Conservation (phyloP, 176 grass and related monocot species). For the maize (Zea mays) region DNA sequence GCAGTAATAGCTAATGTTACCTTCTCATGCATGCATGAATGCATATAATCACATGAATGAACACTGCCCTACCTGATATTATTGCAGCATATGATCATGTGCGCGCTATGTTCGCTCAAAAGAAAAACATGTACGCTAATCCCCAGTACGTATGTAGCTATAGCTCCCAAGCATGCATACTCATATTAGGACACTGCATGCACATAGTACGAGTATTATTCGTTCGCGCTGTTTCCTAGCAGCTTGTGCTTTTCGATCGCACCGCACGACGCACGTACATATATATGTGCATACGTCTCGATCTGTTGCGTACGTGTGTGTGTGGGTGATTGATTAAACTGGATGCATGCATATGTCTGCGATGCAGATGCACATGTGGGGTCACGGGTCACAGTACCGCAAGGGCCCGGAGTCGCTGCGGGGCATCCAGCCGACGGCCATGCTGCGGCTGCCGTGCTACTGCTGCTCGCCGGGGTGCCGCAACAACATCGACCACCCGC, state of each 20-base stretch:
- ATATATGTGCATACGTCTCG: background rate
- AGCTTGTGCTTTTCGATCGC: background rate
- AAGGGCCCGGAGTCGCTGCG: constrained; percentile 87
- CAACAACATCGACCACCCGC: constrained; percentile 96
- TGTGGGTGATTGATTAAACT: background rate
- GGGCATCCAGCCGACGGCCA: constrained; percentile 87
- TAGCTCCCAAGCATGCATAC: background rate
- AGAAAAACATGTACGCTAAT: background rate
- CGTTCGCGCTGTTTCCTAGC: background rate
- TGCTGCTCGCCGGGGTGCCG: constrained; percentile 82
- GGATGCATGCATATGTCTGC: background rate
- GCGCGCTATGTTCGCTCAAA: background rate
- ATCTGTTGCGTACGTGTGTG: too few species aligned
- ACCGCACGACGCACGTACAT: background rate
- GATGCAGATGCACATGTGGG: constrained; percentile 98
- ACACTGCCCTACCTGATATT: background rate
- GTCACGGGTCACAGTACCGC: constrained; percentile 92
- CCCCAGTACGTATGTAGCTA: background rate
- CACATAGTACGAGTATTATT: background rate
- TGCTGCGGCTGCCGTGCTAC: constrained; percentile 92
- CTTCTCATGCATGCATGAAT: too few species aligned
- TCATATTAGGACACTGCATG: background rate
- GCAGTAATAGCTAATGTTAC: background rate
- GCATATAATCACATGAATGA: background rate
- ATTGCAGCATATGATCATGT: background rate